Percentiles rank a stretch among this genome's conserved stretches.
Evolutionary conservation across 2,329 filamentous ascomycete genomes (phyloP).

Genomic region (Nakataea oryzae): DNA sequence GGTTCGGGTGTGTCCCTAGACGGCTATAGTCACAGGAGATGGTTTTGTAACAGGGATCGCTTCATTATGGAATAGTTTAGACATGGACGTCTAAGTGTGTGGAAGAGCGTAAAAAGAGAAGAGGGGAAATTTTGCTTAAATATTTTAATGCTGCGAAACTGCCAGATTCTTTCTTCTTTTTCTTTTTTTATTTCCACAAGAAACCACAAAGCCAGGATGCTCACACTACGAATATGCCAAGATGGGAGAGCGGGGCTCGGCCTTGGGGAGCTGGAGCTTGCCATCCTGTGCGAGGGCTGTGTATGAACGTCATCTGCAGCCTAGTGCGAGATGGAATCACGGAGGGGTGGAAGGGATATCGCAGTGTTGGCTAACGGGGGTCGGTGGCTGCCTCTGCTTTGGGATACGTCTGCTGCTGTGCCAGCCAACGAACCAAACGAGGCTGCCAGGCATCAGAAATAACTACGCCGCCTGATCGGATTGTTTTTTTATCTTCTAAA

Average conservation of each 20-base stretch:
- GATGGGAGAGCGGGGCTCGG: too few relatives aligned
- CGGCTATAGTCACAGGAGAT: not conserved
- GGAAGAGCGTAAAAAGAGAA: too few relatives aligned
- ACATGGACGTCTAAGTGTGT: not conserved
- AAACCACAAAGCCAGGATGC: not conserved
- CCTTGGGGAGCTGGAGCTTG: too few relatives aligned
- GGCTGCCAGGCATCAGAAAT: not conserved
- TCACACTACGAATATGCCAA: too few relatives aligned
- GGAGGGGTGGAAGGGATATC: not conserved
- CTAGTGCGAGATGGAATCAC: not conserved
- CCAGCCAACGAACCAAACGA: not conserved
- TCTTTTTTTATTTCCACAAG: not conserved
- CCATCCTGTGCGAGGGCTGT: too few relatives aligned
- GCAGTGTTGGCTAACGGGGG: not conserved
- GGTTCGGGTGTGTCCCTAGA: conserved; percentile 49
- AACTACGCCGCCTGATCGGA: not conserved
- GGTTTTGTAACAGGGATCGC: not conserved
- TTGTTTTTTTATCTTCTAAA: not conserved
- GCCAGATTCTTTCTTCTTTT: too few relatives aligned
- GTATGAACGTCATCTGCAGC: too few relatives aligned
- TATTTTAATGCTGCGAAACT: too few relatives aligned
- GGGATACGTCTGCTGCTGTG: not conserved
- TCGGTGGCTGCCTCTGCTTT: not conserved
- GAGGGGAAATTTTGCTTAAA: too few relatives aligned
- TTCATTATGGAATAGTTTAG: too few relatives aligned